phyloP scores from a whole-genome alignment of 257 asterid species.

The Petunia axillaris region DNA sequence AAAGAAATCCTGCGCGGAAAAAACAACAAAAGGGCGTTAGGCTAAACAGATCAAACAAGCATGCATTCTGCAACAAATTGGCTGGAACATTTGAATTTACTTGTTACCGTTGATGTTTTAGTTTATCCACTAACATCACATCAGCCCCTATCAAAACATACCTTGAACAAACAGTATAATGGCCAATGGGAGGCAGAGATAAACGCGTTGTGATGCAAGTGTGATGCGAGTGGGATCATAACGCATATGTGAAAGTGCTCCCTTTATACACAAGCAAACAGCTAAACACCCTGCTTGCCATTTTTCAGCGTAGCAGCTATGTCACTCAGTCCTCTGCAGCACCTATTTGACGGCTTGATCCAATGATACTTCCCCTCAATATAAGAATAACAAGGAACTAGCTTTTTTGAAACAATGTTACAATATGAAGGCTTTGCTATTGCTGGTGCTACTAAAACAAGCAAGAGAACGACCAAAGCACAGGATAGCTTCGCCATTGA shows the following conservation, averaged over 20 bases:
- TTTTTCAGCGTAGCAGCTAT: background rate
- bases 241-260: slow-evolving; percentile 8
- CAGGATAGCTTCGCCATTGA: background rate
- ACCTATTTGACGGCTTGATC: background rate
- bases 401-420: background rate
- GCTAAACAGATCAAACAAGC: background rate
- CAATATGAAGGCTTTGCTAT: background rate
- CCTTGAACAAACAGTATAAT: slow-evolving; percentile 33
- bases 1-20: background rate
- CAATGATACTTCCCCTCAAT: background rate
- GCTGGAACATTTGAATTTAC: background rate
- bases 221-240: slow-evolving; percentile 30
- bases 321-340: background rate
- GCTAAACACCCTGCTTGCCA: slow-evolving; percentile 25
- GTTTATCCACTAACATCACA: background rate
- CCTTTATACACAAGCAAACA: slow-evolving; percentile 34
- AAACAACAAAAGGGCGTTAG: background rate
- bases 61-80: background rate
- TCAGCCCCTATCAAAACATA: background rate
- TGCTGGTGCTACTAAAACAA: background rate
- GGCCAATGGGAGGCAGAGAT: slow-evolving; percentile 36
- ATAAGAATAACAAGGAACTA: background rate
- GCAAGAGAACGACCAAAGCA: background rate
- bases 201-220: slow-evolving; percentile 28
- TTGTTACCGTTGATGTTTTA: background rate